phyloP scores from a whole-genome alignment of 73 alveolate genomes.

The Paramecium caudatum region DNA sequence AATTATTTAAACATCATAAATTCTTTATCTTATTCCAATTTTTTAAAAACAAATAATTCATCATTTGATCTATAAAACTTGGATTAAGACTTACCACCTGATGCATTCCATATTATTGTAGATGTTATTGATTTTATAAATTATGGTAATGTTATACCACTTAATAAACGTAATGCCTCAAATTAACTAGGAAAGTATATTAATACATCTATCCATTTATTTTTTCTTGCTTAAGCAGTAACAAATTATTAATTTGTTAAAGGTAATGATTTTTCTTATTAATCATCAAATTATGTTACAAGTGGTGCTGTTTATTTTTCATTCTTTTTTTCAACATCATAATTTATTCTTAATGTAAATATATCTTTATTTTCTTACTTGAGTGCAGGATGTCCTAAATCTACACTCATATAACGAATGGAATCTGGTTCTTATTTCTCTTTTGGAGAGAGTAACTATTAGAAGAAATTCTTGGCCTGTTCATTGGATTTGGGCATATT shows the following conservation, averaged over 20 bases:
- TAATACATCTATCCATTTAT: slow-evolving; percentile 28
- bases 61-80: slow-evolving; percentile 66
- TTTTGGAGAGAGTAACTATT: slow-evolving; percentile 1
- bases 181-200: slow-evolving; percentile 68
- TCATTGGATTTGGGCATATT: slow-evolving; percentile 21
- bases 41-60: slow-evolving; percentile 70
- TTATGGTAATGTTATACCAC: slow-evolving; percentile 55
- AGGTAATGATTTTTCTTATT: slow-evolving; percentile 14
- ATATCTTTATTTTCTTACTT: not conserved
- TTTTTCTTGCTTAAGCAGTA: not conserved
- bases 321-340: slow-evolving; percentile 52
- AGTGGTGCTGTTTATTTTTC: not conserved
- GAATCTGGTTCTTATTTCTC: slow-evolving; percentile 8
- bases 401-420: slow-evolving; percentile 18
- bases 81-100: slow-evolving; percentile 71
- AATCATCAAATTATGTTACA: slow-evolving; percentile 17
- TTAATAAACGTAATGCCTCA: slow-evolving; percentile 68
- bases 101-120: slow-evolving; percentile 48
- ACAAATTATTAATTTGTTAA: not conserved
- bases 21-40: slow-evolving; percentile 60
- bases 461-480: not conserved
- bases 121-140: slow-evolving; percentile 66
- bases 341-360: slow-evolving; percentile 30
- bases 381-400: not conserved
- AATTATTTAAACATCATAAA: slow-evolving; percentile 65